A percentile compares a stretch with the other conserved stretches of the same genome.
Evolutionary conservation across 352 stramenopile species (phyloP).

Genomic region (Pseudoperonospora humuli): DNA sequence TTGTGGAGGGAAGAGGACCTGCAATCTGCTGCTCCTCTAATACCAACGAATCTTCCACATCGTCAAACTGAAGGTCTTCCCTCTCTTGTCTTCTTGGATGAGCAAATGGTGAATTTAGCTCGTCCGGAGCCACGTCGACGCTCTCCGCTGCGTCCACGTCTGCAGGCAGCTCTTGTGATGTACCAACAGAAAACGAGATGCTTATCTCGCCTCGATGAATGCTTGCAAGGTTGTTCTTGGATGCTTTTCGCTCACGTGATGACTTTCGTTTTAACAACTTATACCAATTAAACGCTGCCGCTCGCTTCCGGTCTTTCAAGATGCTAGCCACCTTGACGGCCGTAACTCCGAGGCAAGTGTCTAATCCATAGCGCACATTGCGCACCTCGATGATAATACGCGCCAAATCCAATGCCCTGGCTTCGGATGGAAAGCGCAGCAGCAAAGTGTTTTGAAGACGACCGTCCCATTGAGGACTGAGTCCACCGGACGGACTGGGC

Average conservation of each 20-base stretch:
- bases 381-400: conserved; percentile 82
- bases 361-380: conserved; percentile 77
- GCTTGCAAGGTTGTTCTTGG: conserved; percentile 36
- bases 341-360: conserved; percentile 78
- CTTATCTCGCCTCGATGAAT: conserved; percentile 67
- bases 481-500: conserved; percentile 61
- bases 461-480: conserved; percentile 66
- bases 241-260: conserved; percentile 42
- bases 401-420: conserved; percentile 52
- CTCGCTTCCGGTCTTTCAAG: conserved; percentile 62
- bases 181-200: conserved; percentile 78
- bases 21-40: conserved; percentile 24
- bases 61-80: conserved; percentile 35
- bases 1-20: conserved; percentile 42
- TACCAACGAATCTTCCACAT: conserved; percentile 33
- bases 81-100: conserved; percentile 26
- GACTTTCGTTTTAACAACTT: conserved; percentile 78
- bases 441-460: conserved; percentile 76
- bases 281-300: conserved; percentile 83
- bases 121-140: conserved; percentile 27
- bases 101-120: conserved; percentile 19
- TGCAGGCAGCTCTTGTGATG: conserved; percentile 66
- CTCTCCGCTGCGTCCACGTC: conserved; percentile 41
- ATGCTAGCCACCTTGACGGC: conserved; percentile 78
- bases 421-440: conserved; percentile 56